phyloP scores from a whole-genome alignment of 108 stramenopile genomes.

The Cyclotella cryptica region DNA sequence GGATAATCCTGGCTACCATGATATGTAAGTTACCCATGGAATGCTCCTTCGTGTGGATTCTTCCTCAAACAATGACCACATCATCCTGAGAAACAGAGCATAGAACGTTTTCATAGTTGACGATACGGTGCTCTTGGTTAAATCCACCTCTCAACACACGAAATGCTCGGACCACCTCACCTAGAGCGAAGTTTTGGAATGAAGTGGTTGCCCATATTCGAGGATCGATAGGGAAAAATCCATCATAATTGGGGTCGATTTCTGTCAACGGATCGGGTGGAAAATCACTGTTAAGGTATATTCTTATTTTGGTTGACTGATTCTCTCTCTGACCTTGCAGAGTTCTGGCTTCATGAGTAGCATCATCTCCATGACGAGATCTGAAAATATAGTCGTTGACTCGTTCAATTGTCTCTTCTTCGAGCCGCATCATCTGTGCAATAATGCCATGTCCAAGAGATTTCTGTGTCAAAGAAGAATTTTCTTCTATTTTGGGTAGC shows the following conservation, averaged over 20 bases:
- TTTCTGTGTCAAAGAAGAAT: neutral
- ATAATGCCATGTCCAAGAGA: neutral
- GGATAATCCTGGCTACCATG: too few relatives aligned
- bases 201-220: slow-evolving; percentile 8
- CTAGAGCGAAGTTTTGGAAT: slow-evolving; percentile 23
- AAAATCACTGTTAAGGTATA: slow-evolving; percentile 17
- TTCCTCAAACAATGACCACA: neutral
- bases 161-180: slow-evolving; percentile 18
- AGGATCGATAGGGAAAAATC: slow-evolving; percentile 25
- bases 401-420: slow-evolving; percentile 16
- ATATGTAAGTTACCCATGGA: too few relatives aligned
- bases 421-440: slow-evolving; percentile 17
- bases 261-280: slow-evolving; percentile 26
- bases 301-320: slow-evolving; percentile 12
- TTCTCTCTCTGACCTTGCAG: neutral
- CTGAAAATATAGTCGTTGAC: slow-evolving; percentile 11
- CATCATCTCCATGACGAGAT: neutral
- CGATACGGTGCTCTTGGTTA: slow-evolving; percentile 11
- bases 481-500: neutral
- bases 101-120: slow-evolving; percentile 15
- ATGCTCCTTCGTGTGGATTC: too few relatives aligned
- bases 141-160: slow-evolving; percentile 28
- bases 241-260: slow-evolving; percentile 18
- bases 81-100: slow-evolving; percentile 19
- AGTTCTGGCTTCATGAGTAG: neutral